Percentiles rank a stretch among this genome's conserved stretches.
These are phyloP conservation scores for Nakazawaea sp. DNA, from an alignment of 805 yeast species.

Conservation along the genomic window DNA sequence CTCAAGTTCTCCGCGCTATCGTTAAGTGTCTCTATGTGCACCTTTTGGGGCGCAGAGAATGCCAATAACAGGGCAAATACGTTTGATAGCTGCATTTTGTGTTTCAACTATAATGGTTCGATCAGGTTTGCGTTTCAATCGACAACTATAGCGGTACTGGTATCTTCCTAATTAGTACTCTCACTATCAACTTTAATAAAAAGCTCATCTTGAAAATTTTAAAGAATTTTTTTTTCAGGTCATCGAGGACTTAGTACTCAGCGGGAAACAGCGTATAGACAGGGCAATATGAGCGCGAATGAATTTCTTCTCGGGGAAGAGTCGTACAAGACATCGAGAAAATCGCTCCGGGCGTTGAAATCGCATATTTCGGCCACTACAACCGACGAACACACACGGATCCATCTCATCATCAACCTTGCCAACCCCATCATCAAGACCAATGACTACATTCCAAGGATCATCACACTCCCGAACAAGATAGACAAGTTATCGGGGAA, in stretches of 20 bases:
- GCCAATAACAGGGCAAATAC: background rate
- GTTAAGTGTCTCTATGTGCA: too few species aligned
- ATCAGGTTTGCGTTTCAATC: too few species aligned
- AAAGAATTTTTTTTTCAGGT: background rate
- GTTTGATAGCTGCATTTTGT: background rate
- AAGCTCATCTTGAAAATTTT: too few species aligned
- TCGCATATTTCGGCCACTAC: slow-evolving; percentile 19
- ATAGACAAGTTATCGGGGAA: slow-evolving; percentile 41
- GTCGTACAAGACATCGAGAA: slow-evolving; percentile 14
- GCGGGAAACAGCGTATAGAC: background rate
- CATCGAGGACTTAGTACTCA: background rate
- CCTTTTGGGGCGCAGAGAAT: too few species aligned
- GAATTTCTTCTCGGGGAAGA: slow-evolving; percentile 12
- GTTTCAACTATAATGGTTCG: background rate
- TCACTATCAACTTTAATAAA: too few species aligned
- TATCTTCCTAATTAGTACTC: background rate
- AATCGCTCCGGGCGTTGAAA: slow-evolving; percentile 24
- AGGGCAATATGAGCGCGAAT: slow-evolving; percentile 5
- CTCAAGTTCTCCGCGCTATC: background rate
- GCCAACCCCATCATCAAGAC: slow-evolving; percentile 33
- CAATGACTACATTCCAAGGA: slow-evolving; percentile 48
- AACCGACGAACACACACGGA: slow-evolving; percentile 17
- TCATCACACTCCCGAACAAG: slow-evolving; percentile 50
- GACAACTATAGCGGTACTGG: too few species aligned
- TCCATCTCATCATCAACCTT: slow-evolving; percentile 41